A percentile compares a stretch with the other conserved stretches of the same genome.
These are phyloP conservation scores for Globisporangium solare DNA, from an alignment of 352 stramenopile genomes.

Conservation along the genomic window DNA sequence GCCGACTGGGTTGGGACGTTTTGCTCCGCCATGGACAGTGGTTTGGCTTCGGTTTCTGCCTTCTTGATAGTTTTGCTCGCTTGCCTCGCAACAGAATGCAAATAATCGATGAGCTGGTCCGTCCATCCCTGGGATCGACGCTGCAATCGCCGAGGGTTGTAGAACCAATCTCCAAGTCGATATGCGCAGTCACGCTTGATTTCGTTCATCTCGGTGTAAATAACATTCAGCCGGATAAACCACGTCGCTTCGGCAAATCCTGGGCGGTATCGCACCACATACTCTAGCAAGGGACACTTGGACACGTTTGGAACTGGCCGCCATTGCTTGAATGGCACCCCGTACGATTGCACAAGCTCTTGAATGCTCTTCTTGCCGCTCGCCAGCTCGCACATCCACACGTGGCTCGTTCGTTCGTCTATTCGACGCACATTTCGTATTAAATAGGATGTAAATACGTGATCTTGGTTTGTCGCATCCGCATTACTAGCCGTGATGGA, in stretches of 20 bases:
- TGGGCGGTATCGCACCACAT: conserved; percentile 67
- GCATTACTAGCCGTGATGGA: too few relatives aligned
- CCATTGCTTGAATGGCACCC: conserved; percentile 85
- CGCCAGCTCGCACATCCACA: conserved; percentile 78
- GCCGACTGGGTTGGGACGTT: too few relatives aligned
- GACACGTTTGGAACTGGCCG: conserved; percentile 62
- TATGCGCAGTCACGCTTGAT: conserved; percentile 64
- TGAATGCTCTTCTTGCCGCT: conserved; percentile 52
- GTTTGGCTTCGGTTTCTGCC: conserved; percentile 14
- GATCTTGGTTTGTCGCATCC: conserved; percentile 20
- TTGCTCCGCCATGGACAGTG: neutral
- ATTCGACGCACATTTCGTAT: conserved; percentile 77
- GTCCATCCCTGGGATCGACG: conserved; percentile 75
- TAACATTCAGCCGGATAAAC: conserved; percentile 81
- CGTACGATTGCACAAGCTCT: conserved; percentile 71
- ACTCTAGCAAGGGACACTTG: conserved; percentile 78
- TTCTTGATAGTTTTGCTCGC: conserved; percentile 22
- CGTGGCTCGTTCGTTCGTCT: conserved; percentile 71
- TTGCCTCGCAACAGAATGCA: conserved; percentile 65
- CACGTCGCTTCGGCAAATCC: conserved; percentile 72
- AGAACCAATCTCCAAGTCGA: conserved; percentile 76
- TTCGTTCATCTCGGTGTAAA: conserved; percentile 85
- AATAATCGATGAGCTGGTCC: conserved; percentile 69
- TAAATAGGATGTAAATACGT: conserved; percentile 74
- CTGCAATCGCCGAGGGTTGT: conserved; percentile 65